Base-by-base conservation (phyloP, 768 basidiomycete genomes). In the Fomitopsis serialis region DNA sequence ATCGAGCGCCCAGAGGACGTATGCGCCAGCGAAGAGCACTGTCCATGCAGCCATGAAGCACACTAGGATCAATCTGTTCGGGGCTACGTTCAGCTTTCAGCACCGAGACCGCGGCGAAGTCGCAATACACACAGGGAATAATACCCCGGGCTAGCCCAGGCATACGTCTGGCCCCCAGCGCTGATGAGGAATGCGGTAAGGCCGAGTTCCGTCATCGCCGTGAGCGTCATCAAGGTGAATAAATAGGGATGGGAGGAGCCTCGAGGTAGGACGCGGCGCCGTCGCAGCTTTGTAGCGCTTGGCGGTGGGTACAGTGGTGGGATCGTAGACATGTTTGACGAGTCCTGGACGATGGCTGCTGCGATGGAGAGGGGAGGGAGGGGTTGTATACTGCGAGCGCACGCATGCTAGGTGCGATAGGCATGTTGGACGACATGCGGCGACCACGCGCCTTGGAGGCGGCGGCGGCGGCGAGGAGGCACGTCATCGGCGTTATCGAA, bases 101-200 rank as follows among this genome's bases (percentile, higher is more conserved):
- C 19, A n/a, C 9, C 35, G 6, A 13, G 13, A 40, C 48, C 27
- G 24, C 22, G 10, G 48, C 36, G n/a, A 42, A 36, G 23, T 23
- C 11, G 19, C 13, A 34, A 25, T 13, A 74, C 81, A 63, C 59
- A 86, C 82, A 89, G 63, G 7, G 80, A 75, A 66, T 84, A 85
- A 67, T 87, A 89, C 51, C 76, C 73, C 42, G 74, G 64, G 63
- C 76, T 81, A 2, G 81, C 76, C 82, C 82, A 89, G 42, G 76
- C 80, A 11, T 72, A 68, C 48, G 76, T 70, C 61, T 82, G 80
- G 64, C 84, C 86, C 21, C 85, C 86, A 5, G 79, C 76, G 54
- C 78, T 81, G 63, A 91, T 79, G 63, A 91, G 72, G 68, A 85
- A 91, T 22, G 84, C 80, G 17, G 85, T 81, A 50, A 92, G 78